Percentiles rank a stretch among this genome's conserved stretches.
Conservation (phyloP, 495 filamentous ascomycete genomes). For the Penicillium nucicola region DNA sequence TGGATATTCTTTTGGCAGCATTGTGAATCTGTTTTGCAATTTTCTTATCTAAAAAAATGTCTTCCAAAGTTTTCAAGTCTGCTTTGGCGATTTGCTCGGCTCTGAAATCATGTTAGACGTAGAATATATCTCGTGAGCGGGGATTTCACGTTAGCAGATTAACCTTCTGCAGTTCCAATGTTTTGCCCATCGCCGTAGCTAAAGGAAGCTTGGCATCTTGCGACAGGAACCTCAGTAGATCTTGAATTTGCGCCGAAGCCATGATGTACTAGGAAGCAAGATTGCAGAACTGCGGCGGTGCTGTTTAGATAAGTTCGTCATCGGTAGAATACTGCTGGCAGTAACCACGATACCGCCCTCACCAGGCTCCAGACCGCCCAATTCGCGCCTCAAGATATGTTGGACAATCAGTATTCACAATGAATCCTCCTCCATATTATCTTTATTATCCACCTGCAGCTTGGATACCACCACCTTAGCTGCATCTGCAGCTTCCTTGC, state of each 20-base stretch:
- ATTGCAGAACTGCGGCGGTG: background rate
- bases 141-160: slow-evolving; percentile 56
- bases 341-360: background rate
- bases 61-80: slow-evolving; percentile 49
- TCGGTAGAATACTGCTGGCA: background rate
- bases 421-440: background rate
- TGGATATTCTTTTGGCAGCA: slow-evolving; percentile 61
- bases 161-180: slow-evolving; percentile 63
- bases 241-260: slow-evolving; percentile 51
- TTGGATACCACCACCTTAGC: background rate
- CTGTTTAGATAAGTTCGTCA: background rate
- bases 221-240: slow-evolving; percentile 73
- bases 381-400: too few relatives aligned
- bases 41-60: slow-evolving; percentile 67
- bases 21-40: slow-evolving; percentile 59
- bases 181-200: slow-evolving; percentile 63
- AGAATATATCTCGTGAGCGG: slow-evolving; percentile 3
- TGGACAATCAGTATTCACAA: too few relatives aligned
- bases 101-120: slow-evolving; percentile 27
- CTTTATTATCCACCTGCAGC: background rate
- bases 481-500: slow-evolving; percentile 22
- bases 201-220: slow-evolving; percentile 70
- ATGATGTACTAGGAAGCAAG: slow-evolving; percentile 8
- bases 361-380: background rate
- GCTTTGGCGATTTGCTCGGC: slow-evolving; percentile 61